These are phyloP conservation scores for Metschnikowia kunwiensis DNA, from an alignment of 805 yeast genomes.

Conservation along the genomic window DNA sequence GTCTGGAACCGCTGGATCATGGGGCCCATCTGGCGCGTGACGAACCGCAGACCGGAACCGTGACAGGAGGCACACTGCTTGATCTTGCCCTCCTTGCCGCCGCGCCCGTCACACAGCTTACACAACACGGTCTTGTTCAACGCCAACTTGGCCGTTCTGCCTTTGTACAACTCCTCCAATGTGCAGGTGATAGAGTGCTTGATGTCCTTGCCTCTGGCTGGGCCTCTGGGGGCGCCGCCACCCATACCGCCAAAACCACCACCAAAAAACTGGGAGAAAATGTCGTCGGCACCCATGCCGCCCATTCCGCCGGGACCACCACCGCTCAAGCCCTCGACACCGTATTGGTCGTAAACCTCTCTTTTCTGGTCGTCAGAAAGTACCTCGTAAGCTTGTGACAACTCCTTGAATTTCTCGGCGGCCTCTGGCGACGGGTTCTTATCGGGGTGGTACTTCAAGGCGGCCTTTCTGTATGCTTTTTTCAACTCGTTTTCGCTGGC, in stretches of 20 bases:
- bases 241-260: slow-evolving; percentile 58
- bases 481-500: slow-evolving; percentile 72
- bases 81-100: slow-evolving; percentile 91
- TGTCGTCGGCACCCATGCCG: slow-evolving; percentile 63
- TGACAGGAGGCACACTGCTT: slow-evolving; percentile 82
- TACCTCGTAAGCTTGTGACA: slow-evolving; percentile 85
- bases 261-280: slow-evolving; percentile 79
- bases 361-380: slow-evolving; percentile 86
- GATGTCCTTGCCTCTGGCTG: slow-evolving; percentile 86
- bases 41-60: slow-evolving; percentile 88
- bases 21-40: slow-evolving; percentile 98
- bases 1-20: slow-evolving; percentile 98
- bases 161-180: slow-evolving; percentile 90
- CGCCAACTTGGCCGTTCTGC: slow-evolving; percentile 91
- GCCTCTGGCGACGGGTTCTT: slow-evolving; percentile 70
- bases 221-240: slow-evolving; percentile 73
- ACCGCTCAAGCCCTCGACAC: slow-evolving; percentile 83
- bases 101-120: slow-evolving; percentile 86
- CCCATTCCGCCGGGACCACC: slow-evolving; percentile 47
- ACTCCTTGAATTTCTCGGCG: slow-evolving; percentile 91
- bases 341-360: slow-evolving; percentile 82
- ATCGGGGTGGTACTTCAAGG: slow-evolving; percentile 81
- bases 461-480: slow-evolving; percentile 79
- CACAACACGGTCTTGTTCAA: slow-evolving; percentile 89
- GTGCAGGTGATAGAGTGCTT: slow-evolving; percentile 83